A percentile compares a stretch with the other conserved stretches of the same genome.
These are phyloP conservation scores for Melocanna baccifera DNA, from an alignment of 176 grass and related monocot species.

Conservation along the genomic window DNA sequence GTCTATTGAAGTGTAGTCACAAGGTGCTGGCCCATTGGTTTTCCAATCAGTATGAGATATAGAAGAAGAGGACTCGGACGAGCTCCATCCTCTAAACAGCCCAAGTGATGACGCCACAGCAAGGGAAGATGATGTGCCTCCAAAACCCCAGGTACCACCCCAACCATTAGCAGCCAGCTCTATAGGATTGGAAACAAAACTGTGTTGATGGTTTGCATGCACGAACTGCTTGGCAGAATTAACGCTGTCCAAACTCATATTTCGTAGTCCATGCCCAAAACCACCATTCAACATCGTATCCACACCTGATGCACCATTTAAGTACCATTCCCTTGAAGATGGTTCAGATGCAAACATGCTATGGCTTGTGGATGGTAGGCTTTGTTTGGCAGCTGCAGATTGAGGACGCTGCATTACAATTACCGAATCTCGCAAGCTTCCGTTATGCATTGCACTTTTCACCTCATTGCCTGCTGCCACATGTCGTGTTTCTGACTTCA, in stretches of 20 bases:
- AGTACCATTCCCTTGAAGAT: conserved; percentile 62
- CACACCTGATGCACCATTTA: conserved; percentile 59
- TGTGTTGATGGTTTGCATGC: conserved; percentile 51
- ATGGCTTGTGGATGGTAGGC: conserved; percentile 63
- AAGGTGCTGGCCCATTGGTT: conserved; percentile 42
- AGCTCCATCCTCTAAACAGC: conserved; percentile 60
- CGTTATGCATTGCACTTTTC: conserved; percentile 50
- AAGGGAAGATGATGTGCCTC: conserved; percentile 53
- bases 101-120: conserved; percentile 57
- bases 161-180: conserved; percentile 68
- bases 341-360: conserved; percentile 49
- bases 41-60: conserved; percentile 63
- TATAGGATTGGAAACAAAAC: conserved; percentile 56
- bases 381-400: conserved; percentile 63
- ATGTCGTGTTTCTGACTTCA: conserved; percentile 62
- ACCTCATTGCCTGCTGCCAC: conserved; percentile 44
- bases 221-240: conserved; percentile 49
- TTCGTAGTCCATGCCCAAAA: conserved; percentile 49
- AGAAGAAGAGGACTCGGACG: conserved; percentile 41
- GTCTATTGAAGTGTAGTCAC: conserved; percentile 88
- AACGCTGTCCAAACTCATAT: conserved; percentile 57
- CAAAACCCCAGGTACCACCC: conserved; percentile 56
- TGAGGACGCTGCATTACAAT: conserved; percentile 88
- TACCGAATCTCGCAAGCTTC: conserved; percentile 66
- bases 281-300: conserved; percentile 67